A percentile compares a stretch with the other conserved stretches of the same genome.
Conservation (phyloP, 2,329 filamentous ascomycete species). For the Ophiostoma himal-ulmi region DNA sequence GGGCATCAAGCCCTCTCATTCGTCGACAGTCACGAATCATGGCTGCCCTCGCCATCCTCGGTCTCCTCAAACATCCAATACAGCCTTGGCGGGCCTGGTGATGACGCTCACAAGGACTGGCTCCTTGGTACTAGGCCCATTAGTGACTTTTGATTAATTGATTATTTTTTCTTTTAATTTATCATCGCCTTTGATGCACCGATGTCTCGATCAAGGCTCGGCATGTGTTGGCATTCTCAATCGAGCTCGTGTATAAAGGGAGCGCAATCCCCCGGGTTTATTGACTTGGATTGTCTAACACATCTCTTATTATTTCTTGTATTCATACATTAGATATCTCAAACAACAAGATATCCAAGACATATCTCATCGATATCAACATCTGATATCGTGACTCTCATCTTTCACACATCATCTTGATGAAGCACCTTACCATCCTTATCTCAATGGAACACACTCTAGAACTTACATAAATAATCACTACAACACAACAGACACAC, state of each 20-base stretch:
- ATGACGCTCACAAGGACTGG: constrained; percentile 10
- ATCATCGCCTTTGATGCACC: not conserved
- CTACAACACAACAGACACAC: not conserved
- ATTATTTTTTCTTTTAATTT: not conserved
- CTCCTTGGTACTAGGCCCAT: constrained; percentile 1
- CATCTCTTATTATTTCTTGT: not conserved
- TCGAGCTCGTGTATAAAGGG: constrained; percentile 12
- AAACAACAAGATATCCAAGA: not conserved
- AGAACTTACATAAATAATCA: constrained; percentile 11
- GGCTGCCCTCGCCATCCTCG: not conserved
- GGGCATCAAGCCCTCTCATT: not conserved
- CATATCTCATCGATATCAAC: not conserved
- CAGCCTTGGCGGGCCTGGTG: constrained; percentile 10
- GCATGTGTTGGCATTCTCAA: not conserved
- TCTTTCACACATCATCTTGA: constrained; percentile 1
- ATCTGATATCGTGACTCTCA: not conserved
- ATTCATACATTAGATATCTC: not conserved
- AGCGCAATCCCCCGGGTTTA: not conserved
- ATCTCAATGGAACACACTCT: constrained; percentile 16
- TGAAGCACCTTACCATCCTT: constrained; percentile 14
- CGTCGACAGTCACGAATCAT: not conserved
- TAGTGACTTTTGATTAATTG: not conserved
- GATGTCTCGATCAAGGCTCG: constrained; percentile 4
- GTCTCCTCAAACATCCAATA: constrained; percentile 3
- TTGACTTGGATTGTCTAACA: not conserved